Evolutionary conservation across 1,284 basidiomycete species (phyloP).

Genomic region (Rhodotorula sp.): DNA sequence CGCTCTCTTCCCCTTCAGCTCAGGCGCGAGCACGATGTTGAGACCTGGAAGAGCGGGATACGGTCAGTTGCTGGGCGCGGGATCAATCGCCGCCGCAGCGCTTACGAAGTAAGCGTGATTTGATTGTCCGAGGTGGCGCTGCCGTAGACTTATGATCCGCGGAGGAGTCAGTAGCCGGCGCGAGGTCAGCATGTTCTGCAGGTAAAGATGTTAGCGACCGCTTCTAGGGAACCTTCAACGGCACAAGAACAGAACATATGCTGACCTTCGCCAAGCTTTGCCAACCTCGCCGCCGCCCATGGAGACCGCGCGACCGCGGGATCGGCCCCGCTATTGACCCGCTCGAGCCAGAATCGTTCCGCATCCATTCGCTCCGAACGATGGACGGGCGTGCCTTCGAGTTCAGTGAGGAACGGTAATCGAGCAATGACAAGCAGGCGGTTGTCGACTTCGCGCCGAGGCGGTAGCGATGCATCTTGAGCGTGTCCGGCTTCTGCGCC

Average conservation of each 20-base stretch:
- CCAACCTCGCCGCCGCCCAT: conserved; percentile 54
- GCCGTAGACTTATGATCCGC: no score
- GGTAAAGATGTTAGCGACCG: neutral
- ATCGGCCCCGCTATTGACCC: conserved; percentile 48
- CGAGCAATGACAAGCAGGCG: conserved; percentile 15
- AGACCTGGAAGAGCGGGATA: neutral
- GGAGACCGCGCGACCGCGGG: conserved; percentile 1
- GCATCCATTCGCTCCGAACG: conserved; percentile 74
- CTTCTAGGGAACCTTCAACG: neutral
- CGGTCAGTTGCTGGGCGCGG: neutral
- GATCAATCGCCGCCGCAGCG: no score
- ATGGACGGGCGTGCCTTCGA: conserved; percentile 70
- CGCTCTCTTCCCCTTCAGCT: neutral
- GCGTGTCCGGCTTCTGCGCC: neutral
- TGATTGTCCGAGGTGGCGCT: neutral
- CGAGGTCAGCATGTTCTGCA: neutral
- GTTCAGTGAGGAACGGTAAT: conserved; percentile 36
- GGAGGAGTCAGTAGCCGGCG: no score
- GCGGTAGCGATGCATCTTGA: neutral
- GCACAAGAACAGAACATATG: no score
- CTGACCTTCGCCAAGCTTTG: conserved; percentile 63
- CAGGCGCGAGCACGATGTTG: conserved; percentile 3
- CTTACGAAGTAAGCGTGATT: neutral
- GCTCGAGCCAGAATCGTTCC: conserved; percentile 78
- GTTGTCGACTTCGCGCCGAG: neutral